Conservation (phyloP, 2,329 filamentous ascomycete genomes). For the Fusarium sp. region DNA sequence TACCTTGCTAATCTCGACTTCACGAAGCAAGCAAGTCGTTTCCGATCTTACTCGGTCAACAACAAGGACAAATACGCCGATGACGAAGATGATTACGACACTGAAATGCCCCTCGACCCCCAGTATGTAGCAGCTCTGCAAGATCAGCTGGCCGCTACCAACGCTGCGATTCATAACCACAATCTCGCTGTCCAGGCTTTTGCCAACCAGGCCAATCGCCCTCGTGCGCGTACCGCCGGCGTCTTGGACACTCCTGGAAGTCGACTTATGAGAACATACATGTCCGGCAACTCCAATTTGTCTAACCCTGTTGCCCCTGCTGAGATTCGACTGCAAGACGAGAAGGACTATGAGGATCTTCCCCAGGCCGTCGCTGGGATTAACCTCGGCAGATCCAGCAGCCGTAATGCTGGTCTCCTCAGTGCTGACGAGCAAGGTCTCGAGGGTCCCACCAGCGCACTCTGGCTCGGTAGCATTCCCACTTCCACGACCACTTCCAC, state of each 20-base stretch:
- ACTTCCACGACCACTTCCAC: slow-evolving; percentile 97
- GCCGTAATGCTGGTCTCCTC: slow-evolving; percentile 73
- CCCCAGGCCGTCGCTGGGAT: slow-evolving; percentile 85
- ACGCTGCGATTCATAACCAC: slow-evolving; percentile 83
- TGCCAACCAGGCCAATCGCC: slow-evolving; percentile 83
- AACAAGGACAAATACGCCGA: slow-evolving; percentile 97
- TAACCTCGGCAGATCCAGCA: slow-evolving; percentile 73
- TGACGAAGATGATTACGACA: slow-evolving; percentile 80
- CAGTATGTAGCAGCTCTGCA: slow-evolving; percentile 70
- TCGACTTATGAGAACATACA: slow-evolving; percentile 74
- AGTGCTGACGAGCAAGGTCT: slow-evolving; percentile 80
- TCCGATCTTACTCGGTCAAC: slow-evolving; percentile 98
- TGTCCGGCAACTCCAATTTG: slow-evolving; percentile 74
- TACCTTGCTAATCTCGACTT: slow-evolving; percentile 80
- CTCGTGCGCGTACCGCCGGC: slow-evolving; percentile 89
- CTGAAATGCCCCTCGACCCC: slow-evolving; percentile 60
- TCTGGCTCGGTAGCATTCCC: slow-evolving; percentile 98
- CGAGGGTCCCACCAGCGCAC: slow-evolving; percentile 88
- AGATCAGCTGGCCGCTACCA: slow-evolving; percentile 70
- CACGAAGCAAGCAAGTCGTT: slow-evolving; percentile 82
- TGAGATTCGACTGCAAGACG: slow-evolving; percentile 78
- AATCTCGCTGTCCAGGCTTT: slow-evolving; percentile 94
- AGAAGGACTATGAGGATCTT: slow-evolving; percentile 81
- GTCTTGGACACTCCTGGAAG: slow-evolving; percentile 82
- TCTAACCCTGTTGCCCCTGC: slow-evolving; percentile 79